Evolutionary conservation across 2,329 filamentous ascomycete species (phyloP).

Genomic region (Cladosporium colombiae): DNA sequence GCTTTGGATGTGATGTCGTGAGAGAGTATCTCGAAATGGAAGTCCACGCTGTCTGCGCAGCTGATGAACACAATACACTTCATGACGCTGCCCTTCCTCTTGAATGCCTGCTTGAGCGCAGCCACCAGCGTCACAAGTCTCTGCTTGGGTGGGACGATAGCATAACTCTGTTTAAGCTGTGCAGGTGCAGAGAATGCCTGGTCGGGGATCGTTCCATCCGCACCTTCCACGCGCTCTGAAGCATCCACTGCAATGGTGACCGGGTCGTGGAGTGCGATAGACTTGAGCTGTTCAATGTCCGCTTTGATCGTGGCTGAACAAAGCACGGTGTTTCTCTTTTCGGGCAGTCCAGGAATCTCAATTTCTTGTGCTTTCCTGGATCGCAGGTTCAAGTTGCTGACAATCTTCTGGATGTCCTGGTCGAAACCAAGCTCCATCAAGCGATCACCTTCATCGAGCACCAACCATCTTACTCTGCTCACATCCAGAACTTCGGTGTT

Average conservation of each 20-base stretch:
- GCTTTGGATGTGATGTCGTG: slow-evolving; percentile 45
- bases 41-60: slow-evolving; percentile 95
- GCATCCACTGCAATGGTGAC: slow-evolving; percentile 76
- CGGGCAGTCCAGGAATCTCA: slow-evolving; percentile 66
- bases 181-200: slow-evolving; percentile 77
- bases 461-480: slow-evolving; percentile 86
- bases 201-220: slow-evolving; percentile 48
- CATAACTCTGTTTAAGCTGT: slow-evolving; percentile 90
- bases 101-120: slow-evolving; percentile 82
- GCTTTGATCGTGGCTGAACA: slow-evolving; percentile 98
- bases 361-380: slow-evolving; percentile 61
- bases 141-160: slow-evolving; percentile 84
- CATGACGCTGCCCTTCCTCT: slow-evolving; percentile 86
- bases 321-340: slow-evolving; percentile 78
- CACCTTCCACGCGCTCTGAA: slow-evolving; percentile 47
- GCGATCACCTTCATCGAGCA: slow-evolving; percentile 95
- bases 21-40: slow-evolving; percentile 84
- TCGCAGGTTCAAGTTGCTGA: slow-evolving; percentile 72
- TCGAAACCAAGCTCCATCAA: slow-evolving; percentile 98
- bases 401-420: slow-evolving; percentile 85
- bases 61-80: slow-evolving; percentile 97
- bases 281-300: slow-evolving; percentile 89
- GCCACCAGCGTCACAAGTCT: slow-evolving; percentile 85
- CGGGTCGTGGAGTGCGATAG: slow-evolving; percentile 93
- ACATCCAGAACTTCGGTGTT: slow-evolving; percentile 89